A percentile compares a stretch with the other conserved stretches of the same genome.
Conservation (phyloP, 2,329 filamentous ascomycete genomes). For the Tolypocladium tropicale region DNA sequence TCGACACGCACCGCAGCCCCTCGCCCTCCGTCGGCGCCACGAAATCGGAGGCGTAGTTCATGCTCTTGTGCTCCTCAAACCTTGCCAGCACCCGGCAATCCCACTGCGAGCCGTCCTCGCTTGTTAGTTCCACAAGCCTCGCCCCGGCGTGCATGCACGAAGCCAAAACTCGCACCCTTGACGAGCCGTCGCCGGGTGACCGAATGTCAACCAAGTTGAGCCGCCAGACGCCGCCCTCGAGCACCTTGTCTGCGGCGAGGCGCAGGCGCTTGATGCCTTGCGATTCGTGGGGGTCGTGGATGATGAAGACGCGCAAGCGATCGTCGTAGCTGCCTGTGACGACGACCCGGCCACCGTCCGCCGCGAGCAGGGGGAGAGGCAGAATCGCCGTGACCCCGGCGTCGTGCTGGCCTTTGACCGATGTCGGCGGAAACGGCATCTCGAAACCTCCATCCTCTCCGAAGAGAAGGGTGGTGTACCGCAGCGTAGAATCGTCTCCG, state of each 20-base stretch:
- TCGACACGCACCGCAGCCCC: slow-evolving; percentile 47
- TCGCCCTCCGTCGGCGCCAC: slow-evolving; percentile 25
- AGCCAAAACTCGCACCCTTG: slow-evolving; percentile 50
- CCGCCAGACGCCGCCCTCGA: slow-evolving; percentile 83
- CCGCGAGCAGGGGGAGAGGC: slow-evolving; percentile 41
- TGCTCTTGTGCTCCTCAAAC: slow-evolving; percentile 82
- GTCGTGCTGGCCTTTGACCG: slow-evolving; percentile 45
- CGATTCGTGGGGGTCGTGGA: slow-evolving; percentile 28
- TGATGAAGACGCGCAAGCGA: slow-evolving; percentile 55
- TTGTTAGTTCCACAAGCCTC: slow-evolving; percentile 45
- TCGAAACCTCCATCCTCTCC: slow-evolving; percentile 5
- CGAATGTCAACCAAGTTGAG: slow-evolving; percentile 48
- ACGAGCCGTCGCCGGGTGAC: slow-evolving; percentile 12
- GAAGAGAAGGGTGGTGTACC: slow-evolving; percentile 30
- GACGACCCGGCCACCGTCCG: slow-evolving; percentile 44
- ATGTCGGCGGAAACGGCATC: slow-evolving; percentile 14
- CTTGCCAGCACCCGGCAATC: slow-evolving; percentile 53
- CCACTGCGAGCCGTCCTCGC: slow-evolving; percentile 36
- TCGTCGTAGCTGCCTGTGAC: slow-evolving; percentile 93
- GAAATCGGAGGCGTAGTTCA: slow-evolving; percentile 86
- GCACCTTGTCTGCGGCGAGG: slow-evolving; percentile 51
- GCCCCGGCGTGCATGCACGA: slow-evolving; percentile 92
- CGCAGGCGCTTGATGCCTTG: slow-evolving; percentile 32
- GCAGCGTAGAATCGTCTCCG: slow-evolving; percentile 62
- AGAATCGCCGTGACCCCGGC: slow-evolving; percentile 85